A percentile compares a stretch with the other conserved stretches of the same genome.
phyloP scores from a whole-genome alignment of 2,329 filamentous ascomycete species.

The Emmonsiellopsis sp. region DNA sequence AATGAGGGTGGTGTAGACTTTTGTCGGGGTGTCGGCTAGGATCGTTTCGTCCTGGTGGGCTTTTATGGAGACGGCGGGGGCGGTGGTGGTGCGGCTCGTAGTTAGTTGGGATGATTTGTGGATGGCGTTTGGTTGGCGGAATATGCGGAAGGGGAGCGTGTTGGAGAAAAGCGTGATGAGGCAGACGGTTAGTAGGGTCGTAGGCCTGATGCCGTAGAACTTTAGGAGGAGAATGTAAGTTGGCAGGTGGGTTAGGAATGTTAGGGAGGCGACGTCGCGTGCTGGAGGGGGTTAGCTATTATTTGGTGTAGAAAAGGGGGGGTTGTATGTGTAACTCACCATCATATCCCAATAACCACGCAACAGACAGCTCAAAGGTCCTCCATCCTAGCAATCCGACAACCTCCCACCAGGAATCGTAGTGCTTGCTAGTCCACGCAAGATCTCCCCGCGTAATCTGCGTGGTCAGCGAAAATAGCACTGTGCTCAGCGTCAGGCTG shows the following conservation, averaged over 20 bases:
- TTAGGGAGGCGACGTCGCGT: conserved; percentile 56
- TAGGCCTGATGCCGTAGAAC: conserved; percentile 63
- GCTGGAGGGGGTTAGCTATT: conserved; percentile 28
- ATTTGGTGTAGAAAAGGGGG: neutral
- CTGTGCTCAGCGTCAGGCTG: conserved; percentile 52
- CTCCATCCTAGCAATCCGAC: conserved; percentile 46
- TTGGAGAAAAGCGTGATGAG: conserved; percentile 59
- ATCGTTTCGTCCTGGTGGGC: conserved; percentile 54
- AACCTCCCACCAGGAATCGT: conserved; percentile 55
- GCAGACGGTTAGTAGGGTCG: conserved; percentile 53
- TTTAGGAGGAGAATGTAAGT: conserved; percentile 63
- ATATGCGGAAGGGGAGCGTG: conserved; percentile 63
- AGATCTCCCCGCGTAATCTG: conserved; percentile 57
- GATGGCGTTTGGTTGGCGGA: conserved; percentile 57
- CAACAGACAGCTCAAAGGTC: conserved; percentile 56
- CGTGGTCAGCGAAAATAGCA: conserved; percentile 54
- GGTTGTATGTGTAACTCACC: conserved; percentile 21
- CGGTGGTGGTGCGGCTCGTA: conserved; percentile 18
- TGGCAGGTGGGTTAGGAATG: conserved; percentile 64
- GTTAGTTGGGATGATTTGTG: conserved; percentile 18
- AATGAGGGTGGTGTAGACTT: conserved; percentile 56
- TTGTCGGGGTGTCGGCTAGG: conserved; percentile 52
- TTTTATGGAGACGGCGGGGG: neutral
- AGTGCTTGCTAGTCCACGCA: conserved; percentile 53
- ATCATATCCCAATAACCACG: conserved; percentile 67